phyloP scores from a whole-genome alignment of 2,329 filamentous ascomycete genomes.

The Zymoseptoria ardabiliae region DNA sequence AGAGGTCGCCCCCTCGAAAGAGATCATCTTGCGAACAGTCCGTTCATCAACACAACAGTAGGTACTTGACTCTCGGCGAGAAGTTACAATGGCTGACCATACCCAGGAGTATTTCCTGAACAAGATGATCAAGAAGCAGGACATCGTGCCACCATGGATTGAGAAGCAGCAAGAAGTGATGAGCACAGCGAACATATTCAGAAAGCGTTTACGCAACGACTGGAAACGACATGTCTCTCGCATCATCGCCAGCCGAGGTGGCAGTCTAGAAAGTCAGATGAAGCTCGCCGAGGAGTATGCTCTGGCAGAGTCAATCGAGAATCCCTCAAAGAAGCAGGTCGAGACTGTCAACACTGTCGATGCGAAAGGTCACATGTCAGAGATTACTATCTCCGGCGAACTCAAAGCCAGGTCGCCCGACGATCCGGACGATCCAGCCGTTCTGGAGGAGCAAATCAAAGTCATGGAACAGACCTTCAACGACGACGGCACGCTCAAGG shows the following conservation, averaged over 20 bases:
- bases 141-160: constrained; percentile 95
- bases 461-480: constrained; percentile 31
- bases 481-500: constrained; percentile 22
- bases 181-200: constrained; percentile 61
- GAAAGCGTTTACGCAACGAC: constrained; percentile 65
- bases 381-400: constrained; percentile 41
- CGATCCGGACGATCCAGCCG: constrained; percentile 5
- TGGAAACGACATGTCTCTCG: constrained; percentile 80
- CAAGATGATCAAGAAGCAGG: constrained; percentile 94
- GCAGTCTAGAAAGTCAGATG: constrained; percentile 66
- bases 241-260: constrained; percentile 70
- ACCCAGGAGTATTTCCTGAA: constrained; percentile 83
- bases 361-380: constrained; percentile 41
- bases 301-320: constrained; percentile 60
- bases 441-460: constrained; percentile 27
- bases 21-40: constrained; percentile 75
- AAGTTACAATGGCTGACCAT: background rate
- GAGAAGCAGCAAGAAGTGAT: constrained; percentile 68
- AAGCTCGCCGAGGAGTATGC: constrained; percentile 65
- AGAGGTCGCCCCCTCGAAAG: constrained; percentile 71
- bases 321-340: constrained; percentile 44
- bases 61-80: background rate
- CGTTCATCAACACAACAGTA: constrained; percentile 81
- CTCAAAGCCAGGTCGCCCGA: constrained; percentile 26
- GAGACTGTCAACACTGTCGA: constrained; percentile 41